Base-by-base conservation (phyloP, 1,139 yeast species). In the Saccharomyces hybrid region DNA sequence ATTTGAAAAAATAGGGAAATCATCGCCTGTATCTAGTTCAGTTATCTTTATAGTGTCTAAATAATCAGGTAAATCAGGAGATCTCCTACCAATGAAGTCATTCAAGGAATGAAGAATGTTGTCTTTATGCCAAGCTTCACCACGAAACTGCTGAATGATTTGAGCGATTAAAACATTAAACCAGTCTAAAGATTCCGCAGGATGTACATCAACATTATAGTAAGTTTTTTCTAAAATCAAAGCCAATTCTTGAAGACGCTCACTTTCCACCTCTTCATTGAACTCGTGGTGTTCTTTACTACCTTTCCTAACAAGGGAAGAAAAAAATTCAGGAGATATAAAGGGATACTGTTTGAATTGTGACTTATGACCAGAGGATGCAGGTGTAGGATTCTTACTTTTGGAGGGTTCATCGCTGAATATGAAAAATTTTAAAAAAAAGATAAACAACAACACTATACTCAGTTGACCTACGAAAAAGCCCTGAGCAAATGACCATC, bases 111-210 rank as follows among this genome's bases (percentile, higher is more conserved):
- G 85, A 56, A 90, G 82, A 32, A 95, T 85, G 66, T 90, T 90
- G 69, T 93, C 95, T 49, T 90, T 82, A 52, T 81, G 76, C 56
- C 88, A 72, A 0, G 98, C 98, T 67, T 93, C 98, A 23, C 84
- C 79, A 56, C 99, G 78, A 57, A 90, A 78, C 62, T 91, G 96
- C 25, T 89, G 82, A 26, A 93, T 84, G 4, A 91, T 85, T 67
- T 95, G 98, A 0, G 97, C 99, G 26, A 93, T 80, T 50, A 93
- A 75, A 1, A 93, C 98, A 64, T 93, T 93, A 68, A 93, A 89
- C 99, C 99, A 93, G 69, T 93, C 99, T 54, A 93, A 73, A 0
- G 96, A 85, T 72, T 93, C 99, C 0, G 97, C 81, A 2, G 85
- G 76, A 68, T 95, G 99, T 26, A 83, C 83, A 48, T 84, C 83